Conservation (phyloP, 768 basidiomycete genomes). For the Agaricus sinodeliciosus region DNA sequence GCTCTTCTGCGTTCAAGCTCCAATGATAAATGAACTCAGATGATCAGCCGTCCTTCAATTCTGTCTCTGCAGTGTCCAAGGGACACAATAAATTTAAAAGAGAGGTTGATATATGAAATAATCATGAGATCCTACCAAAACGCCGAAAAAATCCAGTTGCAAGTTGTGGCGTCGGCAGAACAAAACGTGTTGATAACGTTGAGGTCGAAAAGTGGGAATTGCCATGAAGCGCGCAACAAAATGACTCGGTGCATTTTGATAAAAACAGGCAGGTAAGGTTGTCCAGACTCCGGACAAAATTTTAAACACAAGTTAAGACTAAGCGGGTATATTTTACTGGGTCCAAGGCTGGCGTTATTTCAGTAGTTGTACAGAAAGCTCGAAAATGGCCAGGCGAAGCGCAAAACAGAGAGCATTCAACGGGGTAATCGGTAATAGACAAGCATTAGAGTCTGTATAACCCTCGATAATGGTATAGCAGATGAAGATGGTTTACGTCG, state of each 20-base stretch:
- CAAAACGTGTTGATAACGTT: not conserved
- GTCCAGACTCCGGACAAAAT: not conserved
- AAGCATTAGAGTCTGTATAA: not conserved
- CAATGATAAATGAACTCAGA: no score
- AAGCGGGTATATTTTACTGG: constrained; percentile 2
- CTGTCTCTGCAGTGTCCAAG: no score
- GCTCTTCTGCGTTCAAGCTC: no score
- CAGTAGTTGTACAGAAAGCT: not conserved
- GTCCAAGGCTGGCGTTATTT: not conserved
- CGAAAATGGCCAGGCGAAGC: not conserved
- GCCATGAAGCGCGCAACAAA: not conserved
- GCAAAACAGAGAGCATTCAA: not conserved
- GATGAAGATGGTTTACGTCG: not conserved
- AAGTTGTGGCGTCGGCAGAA: not conserved
- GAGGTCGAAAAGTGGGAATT: no score
- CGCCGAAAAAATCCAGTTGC: no score
- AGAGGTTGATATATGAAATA: no score
- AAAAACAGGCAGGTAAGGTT: not conserved
- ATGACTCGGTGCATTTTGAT: not conserved
- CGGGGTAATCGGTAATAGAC: not conserved
- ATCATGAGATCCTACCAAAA: no score
- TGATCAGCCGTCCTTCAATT: no score
- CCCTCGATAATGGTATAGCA: not conserved
- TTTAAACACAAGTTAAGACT: not conserved
- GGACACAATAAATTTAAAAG: no score